Percentiles rank a stretch among this genome's conserved stretches.
Evolutionary conservation across 495 filamentous ascomycete species (phyloP).

Genomic region (Tirmania nivea): DNA sequence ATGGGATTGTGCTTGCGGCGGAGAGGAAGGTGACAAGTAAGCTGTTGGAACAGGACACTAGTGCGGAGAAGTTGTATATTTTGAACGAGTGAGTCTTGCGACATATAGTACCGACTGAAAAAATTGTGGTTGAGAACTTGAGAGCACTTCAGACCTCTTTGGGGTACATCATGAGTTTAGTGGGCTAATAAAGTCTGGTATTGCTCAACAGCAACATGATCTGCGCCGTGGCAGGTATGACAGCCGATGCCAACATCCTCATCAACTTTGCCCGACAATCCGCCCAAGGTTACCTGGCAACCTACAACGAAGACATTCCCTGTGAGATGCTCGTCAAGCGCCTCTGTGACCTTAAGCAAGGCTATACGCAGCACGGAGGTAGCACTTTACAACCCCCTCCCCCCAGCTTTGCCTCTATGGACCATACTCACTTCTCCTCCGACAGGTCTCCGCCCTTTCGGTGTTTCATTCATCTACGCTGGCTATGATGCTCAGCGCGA

Average conservation of each 20-base stretch:
- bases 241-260: constrained; percentile 95
- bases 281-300: constrained; percentile 89
- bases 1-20: constrained; percentile 96
- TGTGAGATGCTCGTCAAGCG: constrained; percentile 95
- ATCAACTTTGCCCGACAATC: constrained; percentile 98
- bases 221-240: constrained; percentile 97
- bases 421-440: constrained; percentile 3
- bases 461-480: constrained; percentile 98
- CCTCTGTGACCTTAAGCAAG: constrained; percentile 96
- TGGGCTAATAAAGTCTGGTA: background rate
- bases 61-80: constrained; percentile 97
- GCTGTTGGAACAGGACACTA: constrained; percentile 96
- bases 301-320: constrained; percentile 98
- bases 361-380: constrained; percentile 92
- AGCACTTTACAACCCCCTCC: background rate
- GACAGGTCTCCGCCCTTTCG: constrained; percentile 74
- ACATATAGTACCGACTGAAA: background rate
- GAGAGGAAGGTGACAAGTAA: constrained; percentile 99
- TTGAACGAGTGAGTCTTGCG: constrained; percentile 63
- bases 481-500: constrained; percentile 86
- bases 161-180: background rate
- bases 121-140: constrained; percentile 4
- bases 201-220: constrained; percentile 73
- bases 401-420: background rate
- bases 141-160: background rate